These are phyloP conservation scores for Chrysochromulina parva DNA, from an alignment of 78 protist genomes.

Conservation along the genomic window DNA sequence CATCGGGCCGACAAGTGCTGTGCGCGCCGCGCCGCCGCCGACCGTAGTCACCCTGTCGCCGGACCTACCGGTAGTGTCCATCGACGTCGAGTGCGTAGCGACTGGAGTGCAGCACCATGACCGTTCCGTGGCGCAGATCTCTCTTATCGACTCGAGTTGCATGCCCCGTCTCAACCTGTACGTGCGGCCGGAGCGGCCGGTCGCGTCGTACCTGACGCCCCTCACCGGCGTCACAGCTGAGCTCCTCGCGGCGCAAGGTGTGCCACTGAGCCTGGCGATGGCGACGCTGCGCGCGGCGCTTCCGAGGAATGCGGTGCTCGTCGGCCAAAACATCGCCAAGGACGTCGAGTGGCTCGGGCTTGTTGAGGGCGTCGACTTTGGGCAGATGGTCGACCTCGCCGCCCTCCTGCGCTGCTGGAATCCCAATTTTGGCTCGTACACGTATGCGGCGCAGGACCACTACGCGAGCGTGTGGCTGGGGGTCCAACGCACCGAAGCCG, in stretches of 20 bases:
- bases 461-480: background rate
- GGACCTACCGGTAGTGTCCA: background rate
- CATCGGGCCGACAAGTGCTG: background rate
- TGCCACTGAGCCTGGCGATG: conserved; percentile 4
- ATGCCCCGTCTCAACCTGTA: background rate
- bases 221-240: conserved; percentile 32
- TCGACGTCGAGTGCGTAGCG: conserved; percentile 19
- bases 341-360: conserved; percentile 40
- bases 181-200: background rate
- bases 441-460: conserved; percentile 21
- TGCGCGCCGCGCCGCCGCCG: background rate
- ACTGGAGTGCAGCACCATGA: conserved; percentile 14
- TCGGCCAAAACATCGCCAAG: conserved; percentile 41
- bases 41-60: background rate
- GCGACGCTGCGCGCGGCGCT: background rate
- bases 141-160: background rate
- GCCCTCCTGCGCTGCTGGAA: conserved; percentile 9
- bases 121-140: background rate
- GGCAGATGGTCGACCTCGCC: conserved; percentile 1
- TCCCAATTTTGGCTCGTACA: background rate
- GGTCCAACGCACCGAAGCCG: background rate
- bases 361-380: conserved; percentile 5
- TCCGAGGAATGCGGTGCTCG: conserved; percentile 20
- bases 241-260: background rate
- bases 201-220: conserved; percentile 27